phyloP scores from a whole-genome alignment of 306 rosid species.

The Rubus idaeus region DNA sequence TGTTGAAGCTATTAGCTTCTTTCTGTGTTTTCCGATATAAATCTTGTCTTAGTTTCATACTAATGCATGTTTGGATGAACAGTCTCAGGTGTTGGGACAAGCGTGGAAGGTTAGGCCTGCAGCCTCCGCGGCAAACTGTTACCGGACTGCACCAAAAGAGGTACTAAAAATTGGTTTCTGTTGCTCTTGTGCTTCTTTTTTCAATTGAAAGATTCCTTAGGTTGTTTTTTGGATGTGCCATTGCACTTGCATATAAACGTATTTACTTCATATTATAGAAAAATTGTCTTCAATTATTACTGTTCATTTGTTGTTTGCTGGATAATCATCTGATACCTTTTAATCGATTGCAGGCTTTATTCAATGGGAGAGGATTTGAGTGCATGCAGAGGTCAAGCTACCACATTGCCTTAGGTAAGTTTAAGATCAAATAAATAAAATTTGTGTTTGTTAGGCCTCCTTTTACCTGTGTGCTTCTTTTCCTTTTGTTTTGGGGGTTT shows the following conservation, averaged over 20 bases:
- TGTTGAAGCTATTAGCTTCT: background rate
- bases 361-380: slow-evolving; percentile 23
- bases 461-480: slow-evolving; percentile 4
- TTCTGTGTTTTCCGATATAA: background rate
- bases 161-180: slow-evolving; percentile 13
- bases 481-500: background rate
- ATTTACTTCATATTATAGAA: background rate
- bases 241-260: background rate
- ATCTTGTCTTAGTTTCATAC: background rate
- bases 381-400: slow-evolving; percentile 29
- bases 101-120: slow-evolving; percentile 29
- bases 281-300: background rate
- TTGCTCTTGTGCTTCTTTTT: background rate
- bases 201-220: background rate
- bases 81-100: slow-evolving; percentile 33
- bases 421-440: background rate
- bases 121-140: slow-evolving; percentile 13
- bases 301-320: background rate
- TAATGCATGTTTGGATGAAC: slow-evolving; percentile 17
- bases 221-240: background rate
- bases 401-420: slow-evolving; percentile 20
- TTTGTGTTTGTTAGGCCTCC: background rate
- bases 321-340: background rate
- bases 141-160: slow-evolving; percentile 23
- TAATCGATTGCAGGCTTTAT: slow-evolving; percentile 18